A percentile compares a stretch with the other conserved stretches of the same genome.
Conservation (phyloP, 371 early-diverging fungal genomes). For the Gilbertella persicaria region DNA sequence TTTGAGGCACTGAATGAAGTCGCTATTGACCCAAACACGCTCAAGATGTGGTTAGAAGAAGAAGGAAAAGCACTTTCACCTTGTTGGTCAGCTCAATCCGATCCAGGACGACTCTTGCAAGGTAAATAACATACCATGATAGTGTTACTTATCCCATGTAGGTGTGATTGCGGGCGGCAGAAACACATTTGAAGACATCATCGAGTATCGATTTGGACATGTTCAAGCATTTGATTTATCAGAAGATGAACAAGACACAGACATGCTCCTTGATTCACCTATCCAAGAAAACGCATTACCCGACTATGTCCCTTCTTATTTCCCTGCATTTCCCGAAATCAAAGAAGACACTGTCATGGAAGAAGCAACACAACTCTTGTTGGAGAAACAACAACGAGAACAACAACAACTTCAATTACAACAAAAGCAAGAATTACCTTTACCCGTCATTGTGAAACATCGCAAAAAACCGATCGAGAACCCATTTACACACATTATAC, state of each 20-base stretch:
- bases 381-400: slow-evolving; percentile 13
- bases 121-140: slow-evolving; percentile 26
- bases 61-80: slow-evolving; percentile 48
- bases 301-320: slow-evolving; percentile 42
- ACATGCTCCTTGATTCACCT: slow-evolving; percentile 1
- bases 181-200: slow-evolving; percentile 16
- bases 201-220: slow-evolving; percentile 22
- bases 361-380: slow-evolving; percentile 4
- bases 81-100: slow-evolving; percentile 47
- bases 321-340: slow-evolving; percentile 47
- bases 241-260: background rate
- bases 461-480: slow-evolving; percentile 49
- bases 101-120: slow-evolving; percentile 47
- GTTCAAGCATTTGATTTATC: slow-evolving; percentile 17
- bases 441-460: slow-evolving; percentile 38
- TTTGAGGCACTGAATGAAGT: slow-evolving; percentile 37
- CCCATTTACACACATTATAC: slow-evolving; percentile 55
- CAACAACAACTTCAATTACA: slow-evolving; percentile 9
- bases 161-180: slow-evolving; percentile 20
- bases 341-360: slow-evolving; percentile 30
- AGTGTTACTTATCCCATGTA: background rate
- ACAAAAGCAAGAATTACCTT: slow-evolving; percentile 14
- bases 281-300: slow-evolving; percentile 11
- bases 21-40: slow-evolving; percentile 22
- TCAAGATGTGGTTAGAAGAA: slow-evolving; percentile 43